Conservation (phyloP, 2,329 filamentous ascomycete genomes). For the Xylaria sp. region DNA sequence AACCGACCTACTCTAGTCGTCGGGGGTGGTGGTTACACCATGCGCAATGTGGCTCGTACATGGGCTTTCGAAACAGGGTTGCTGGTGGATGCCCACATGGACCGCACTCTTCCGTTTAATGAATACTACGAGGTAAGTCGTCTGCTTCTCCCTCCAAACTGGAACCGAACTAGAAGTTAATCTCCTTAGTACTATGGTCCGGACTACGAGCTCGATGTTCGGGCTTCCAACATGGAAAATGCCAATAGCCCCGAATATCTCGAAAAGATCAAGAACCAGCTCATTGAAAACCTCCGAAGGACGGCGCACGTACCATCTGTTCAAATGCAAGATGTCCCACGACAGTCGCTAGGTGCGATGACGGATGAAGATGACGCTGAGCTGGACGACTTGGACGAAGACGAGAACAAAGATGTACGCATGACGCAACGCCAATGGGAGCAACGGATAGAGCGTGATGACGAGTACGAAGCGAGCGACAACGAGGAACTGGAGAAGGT, state of each 20-base stretch:
- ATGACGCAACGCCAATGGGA: slow-evolving; percentile 85
- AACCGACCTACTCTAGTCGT: slow-evolving; percentile 87
- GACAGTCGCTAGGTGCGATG: slow-evolving; percentile 65
- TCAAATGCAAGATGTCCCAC: slow-evolving; percentile 80
- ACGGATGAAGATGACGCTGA: slow-evolving; percentile 71
- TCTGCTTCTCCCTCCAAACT: slow-evolving; percentile 47
- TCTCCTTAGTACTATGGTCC: slow-evolving; percentile 81
- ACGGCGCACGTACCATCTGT: slow-evolving; percentile 87
- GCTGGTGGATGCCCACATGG: slow-evolving; percentile 82
- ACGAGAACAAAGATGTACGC: slow-evolving; percentile 83
- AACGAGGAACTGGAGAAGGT: slow-evolving; percentile 79
- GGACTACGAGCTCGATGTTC: slow-evolving; percentile 89
- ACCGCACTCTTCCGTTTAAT: slow-evolving; percentile 86
- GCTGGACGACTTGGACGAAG: slow-evolving; percentile 75
- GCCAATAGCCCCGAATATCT: slow-evolving; percentile 84
- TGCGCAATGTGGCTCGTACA: slow-evolving; percentile 93
- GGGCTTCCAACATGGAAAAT: slow-evolving; percentile 88
- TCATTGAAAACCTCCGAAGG: slow-evolving; percentile 86
- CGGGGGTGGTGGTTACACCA: slow-evolving; percentile 95
- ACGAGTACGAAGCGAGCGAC: slow-evolving; percentile 86
- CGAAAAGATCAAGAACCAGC: slow-evolving; percentile 78
- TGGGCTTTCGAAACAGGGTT: slow-evolving; percentile 97
- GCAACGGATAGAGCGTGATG: slow-evolving; percentile 74
- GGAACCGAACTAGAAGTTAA: slow-evolving; percentile 17
- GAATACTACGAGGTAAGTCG: slow-evolving; percentile 82